A percentile compares a stretch with the other conserved stretches of the same genome.
Conservation (phyloP, 768 basidiomycete species). For the Pseudohyphozyma bogoriensis region DNA sequence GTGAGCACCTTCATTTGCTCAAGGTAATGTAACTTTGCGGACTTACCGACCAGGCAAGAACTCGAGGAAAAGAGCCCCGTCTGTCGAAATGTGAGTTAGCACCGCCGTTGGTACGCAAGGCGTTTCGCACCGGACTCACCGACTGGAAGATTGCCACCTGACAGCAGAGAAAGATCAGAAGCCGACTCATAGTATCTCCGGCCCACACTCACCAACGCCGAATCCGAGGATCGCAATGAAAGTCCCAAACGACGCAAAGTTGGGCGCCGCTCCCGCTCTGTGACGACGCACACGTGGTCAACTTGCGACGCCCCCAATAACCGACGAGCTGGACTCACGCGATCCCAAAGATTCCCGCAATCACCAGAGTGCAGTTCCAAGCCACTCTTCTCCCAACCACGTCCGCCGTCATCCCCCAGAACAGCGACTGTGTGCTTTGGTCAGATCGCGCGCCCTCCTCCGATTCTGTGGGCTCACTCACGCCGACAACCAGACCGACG, state of each 20-base stretch:
- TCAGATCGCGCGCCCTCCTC: conserved; percentile 34
- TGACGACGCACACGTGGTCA: neutral
- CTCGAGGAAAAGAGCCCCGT: conserved; percentile 37
- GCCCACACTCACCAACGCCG: neutral
- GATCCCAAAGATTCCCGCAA: conserved; percentile 45
- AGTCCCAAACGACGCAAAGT: conserved; percentile 39
- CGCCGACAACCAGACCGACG: conserved; percentile 50
- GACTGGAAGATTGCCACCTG: conserved; percentile 31
- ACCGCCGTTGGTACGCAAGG: too few relatives aligned
- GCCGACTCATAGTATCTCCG: neutral
- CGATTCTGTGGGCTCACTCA: conserved; percentile 46
- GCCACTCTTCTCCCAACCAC: conserved; percentile 46
- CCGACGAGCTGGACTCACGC: conserved; percentile 28
- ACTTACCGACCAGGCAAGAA: conserved; percentile 33
- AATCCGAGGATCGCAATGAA: conserved; percentile 19
- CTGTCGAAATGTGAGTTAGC: too few relatives aligned
- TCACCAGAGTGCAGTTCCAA: conserved; percentile 34
- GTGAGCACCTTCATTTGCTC: too few relatives aligned
- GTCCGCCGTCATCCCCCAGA: conserved; percentile 49
- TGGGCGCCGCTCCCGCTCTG: conserved; percentile 43
- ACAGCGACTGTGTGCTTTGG: neutral
- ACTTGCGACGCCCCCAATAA: neutral
- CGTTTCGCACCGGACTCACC: too few relatives aligned
- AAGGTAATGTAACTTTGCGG: too few relatives aligned
- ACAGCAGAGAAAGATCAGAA: too few relatives aligned